These are phyloP conservation scores for Pseudoscleropodium purum DNA, from an alignment of 225 moss, liverwort and hornwort species.

Conservation along the genomic window DNA sequence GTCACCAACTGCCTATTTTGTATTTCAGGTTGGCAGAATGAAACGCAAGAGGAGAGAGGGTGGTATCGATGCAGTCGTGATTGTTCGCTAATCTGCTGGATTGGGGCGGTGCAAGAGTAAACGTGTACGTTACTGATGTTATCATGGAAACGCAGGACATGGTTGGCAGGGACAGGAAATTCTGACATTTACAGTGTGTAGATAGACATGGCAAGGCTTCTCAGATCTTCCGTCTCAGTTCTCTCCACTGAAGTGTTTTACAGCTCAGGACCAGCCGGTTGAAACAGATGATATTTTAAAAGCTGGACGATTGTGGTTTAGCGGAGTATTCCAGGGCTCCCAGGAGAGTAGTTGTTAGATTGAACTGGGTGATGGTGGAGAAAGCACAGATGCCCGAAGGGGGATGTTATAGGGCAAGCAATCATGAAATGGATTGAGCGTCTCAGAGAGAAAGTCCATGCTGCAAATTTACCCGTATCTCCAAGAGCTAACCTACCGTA, in stretches of 20 bases:
- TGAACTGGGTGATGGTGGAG: conserved; percentile 61
- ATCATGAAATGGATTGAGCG: conserved; percentile 99
- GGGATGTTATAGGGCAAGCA: conserved; percentile 56
- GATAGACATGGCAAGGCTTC: conserved; percentile 7
- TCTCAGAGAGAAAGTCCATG: conserved; percentile 80
- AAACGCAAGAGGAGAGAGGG: conserved; percentile 7
- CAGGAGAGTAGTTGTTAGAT: background rate
- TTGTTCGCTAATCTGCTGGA: background rate
- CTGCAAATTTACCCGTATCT: conserved; percentile 58
- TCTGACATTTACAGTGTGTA: conserved; percentile 5
- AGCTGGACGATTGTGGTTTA: background rate
- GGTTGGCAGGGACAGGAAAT: background rate
- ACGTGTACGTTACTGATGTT: background rate
- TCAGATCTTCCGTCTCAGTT: background rate
- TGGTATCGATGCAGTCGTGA: background rate
- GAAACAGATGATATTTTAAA: background rate
- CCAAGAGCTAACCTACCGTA: conserved; percentile 38
- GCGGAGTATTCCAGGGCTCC: background rate
- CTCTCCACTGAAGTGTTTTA: background rate
- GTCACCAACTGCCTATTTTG: background rate
- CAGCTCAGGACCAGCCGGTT: conserved; percentile 26
- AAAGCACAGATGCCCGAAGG: conserved; percentile 71
- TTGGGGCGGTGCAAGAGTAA: background rate
- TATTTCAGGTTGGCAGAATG: background rate
- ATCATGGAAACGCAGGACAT: background rate